Base-by-base conservation (phyloP, 2,329 filamentous ascomycete species). In the Scytalidium sp. region DNA sequence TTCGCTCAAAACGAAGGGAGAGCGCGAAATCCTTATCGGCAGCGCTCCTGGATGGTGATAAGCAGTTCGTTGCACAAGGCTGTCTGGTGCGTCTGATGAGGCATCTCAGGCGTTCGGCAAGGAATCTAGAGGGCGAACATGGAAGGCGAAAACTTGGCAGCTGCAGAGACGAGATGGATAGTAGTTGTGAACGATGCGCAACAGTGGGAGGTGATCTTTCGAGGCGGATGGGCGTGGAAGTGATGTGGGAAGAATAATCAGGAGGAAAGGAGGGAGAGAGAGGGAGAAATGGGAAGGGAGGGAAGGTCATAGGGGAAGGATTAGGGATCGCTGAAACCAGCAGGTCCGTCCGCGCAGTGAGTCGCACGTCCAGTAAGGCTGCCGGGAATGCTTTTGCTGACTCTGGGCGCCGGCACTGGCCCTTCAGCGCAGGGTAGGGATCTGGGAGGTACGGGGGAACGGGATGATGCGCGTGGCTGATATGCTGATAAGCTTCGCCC, bases 31-130 rank as follows among this genome's bases (percentile, higher is more conserved):
- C 27, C 47, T 53, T 53, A 53, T 53, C 51, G 47, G 47, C 41
- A 43, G 41, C 44, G 39, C 17, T 45, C 45, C 10, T 41, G 52
- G 17, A 54, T 49, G 36, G 52, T 54, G 20, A 46, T 21, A 40
- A 54, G 41, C 32, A 54, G 43, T 50, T 54, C 52, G 46, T 43
- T 49, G 42, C 46, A 48, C 15, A 54, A 29, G 43, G 29, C 51
- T 44, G 50, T 51, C 44, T 52, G 50, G 43, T 54, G 50, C 19
- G 40, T 45, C 46, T 54, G 50, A 47, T 52, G 52, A 54, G 52
- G 52, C 52, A 54, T 54, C 43, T 50, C 52, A 50, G 46, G 52
- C 49, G 44, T 44, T 23, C 17, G 19, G 29, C 13, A 27, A 15
- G 43, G 32, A n/a, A n/a, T n/a, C 17, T n/a, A 36, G 32, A 43